These are phyloP conservation scores for Tulasnella sp. DNA, from an alignment of 768 basidiomycete species.

Conservation along the genomic window DNA sequence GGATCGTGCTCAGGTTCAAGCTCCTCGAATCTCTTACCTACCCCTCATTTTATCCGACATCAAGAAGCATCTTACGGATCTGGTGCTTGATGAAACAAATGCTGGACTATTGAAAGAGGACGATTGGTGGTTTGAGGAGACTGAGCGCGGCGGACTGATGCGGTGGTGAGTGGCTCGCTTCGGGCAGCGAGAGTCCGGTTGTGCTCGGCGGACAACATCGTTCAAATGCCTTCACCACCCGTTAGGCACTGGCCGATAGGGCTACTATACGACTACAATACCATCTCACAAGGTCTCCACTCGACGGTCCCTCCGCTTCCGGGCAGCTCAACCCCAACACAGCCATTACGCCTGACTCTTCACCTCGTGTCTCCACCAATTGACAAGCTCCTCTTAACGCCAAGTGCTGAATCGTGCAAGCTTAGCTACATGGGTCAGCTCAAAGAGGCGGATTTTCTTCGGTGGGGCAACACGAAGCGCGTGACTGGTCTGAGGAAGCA, in stretches of 20 bases:
- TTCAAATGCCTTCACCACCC: background rate
- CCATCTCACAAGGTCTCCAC: slow-evolving; percentile 33
- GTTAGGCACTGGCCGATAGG: slow-evolving; percentile 97
- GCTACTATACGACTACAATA: slow-evolving; percentile 80
- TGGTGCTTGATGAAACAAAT: slow-evolving; percentile 81
- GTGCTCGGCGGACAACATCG: background rate
- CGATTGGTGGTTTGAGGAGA: slow-evolving; percentile 95
- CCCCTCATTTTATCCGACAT: slow-evolving; percentile 85
- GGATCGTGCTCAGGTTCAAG: slow-evolving; percentile 32
- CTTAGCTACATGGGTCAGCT: slow-evolving; percentile 91
- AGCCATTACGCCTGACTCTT: slow-evolving; percentile 66
- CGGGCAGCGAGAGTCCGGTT: background rate
- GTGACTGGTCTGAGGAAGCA: slow-evolving; percentile 82
- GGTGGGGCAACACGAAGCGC: slow-evolving; percentile 92
- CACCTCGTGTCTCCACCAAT: slow-evolving; percentile 81
- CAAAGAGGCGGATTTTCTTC: slow-evolving; percentile 93
- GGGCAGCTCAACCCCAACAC: slow-evolving; percentile 25
- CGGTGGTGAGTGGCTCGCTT: slow-evolving; percentile 59
- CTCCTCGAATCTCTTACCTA: slow-evolving; percentile 86
- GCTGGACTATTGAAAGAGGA: slow-evolving; percentile 68
- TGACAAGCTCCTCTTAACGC: slow-evolving; percentile 73
- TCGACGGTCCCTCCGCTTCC: background rate
- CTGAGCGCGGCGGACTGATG: slow-evolving; percentile 60
- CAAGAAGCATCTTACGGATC: slow-evolving; percentile 76
- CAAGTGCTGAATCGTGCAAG: slow-evolving; percentile 77